These are phyloP conservation scores for Phaffia australis DNA, from an alignment of 768 basidiomycete genomes.

Conservation along the genomic window DNA sequence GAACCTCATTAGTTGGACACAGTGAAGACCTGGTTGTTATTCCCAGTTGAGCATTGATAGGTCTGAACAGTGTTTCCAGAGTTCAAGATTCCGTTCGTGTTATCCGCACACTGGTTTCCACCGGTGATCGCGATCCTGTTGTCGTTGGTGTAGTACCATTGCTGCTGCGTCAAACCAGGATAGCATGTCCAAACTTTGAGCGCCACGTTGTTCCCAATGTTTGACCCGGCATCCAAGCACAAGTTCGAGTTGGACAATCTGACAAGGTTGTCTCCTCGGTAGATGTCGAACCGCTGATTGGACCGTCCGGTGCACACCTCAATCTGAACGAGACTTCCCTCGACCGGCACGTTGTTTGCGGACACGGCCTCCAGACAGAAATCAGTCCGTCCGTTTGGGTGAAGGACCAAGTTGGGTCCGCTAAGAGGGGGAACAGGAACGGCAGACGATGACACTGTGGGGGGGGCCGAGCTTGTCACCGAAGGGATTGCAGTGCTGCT, in stretches of 20 bases:
- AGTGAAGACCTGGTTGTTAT: conserved; percentile 34
- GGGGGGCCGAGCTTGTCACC: too few species aligned
- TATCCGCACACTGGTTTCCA: conserved; percentile 35
- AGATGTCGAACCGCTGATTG: too few species aligned
- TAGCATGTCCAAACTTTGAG: conserved; percentile 26
- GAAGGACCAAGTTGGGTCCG: too few species aligned
- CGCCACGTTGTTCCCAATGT: neutral
- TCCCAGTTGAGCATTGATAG: conserved; percentile 33
- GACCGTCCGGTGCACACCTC: too few species aligned
- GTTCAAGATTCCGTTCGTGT: conserved; percentile 27
- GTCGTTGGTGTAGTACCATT: conserved; percentile 30
- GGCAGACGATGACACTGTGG: too few species aligned
- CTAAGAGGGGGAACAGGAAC: too few species aligned
- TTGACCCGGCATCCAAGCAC: conserved; percentile 10
- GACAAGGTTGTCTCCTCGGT: too few species aligned
- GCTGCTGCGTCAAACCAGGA: conserved; percentile 28
- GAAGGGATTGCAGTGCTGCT: too few species aligned
- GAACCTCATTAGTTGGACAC: neutral
- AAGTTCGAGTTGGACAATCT: neutral
- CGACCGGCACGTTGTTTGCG: too few species aligned
- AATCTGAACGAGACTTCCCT: too few species aligned
- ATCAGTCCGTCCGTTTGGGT: too few species aligned
- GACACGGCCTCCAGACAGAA: too few species aligned
- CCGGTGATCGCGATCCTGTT: conserved; percentile 27
- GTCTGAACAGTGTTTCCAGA: conserved; percentile 27